phyloP scores from a whole-genome alignment of 2,329 filamentous ascomycete species.

The Fusarium sarcochroum region DNA sequence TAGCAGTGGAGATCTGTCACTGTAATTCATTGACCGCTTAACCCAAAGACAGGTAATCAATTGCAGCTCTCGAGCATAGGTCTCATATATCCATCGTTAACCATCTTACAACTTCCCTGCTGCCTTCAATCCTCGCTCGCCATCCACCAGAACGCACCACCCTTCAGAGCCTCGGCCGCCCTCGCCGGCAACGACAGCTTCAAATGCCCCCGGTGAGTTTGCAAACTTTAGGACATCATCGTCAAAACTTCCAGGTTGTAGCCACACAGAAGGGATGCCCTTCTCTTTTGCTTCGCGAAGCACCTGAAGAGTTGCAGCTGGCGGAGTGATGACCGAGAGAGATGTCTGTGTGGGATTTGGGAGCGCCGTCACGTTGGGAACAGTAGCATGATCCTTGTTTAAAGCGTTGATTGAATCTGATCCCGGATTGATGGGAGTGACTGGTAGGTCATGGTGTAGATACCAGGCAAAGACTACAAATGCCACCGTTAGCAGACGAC shows the following conservation, averaged over 20 bases:
- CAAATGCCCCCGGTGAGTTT: conserved; percentile 70
- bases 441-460: conserved; percentile 79
- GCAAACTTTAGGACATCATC: conserved; percentile 80
- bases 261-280: conserved; percentile 82
- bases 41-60: no score
- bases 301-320: conserved; percentile 79
- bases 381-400: conserved; percentile 71
- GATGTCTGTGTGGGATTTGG: conserved; percentile 77
- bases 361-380: conserved; percentile 76
- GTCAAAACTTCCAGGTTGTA: conserved; percentile 93
- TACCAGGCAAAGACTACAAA: conserved; percentile 90
- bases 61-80: no score
- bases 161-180: conserved; percentile 78
- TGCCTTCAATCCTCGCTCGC: conserved; percentile 73
- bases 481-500: conserved; percentile 5
- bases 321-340: conserved; percentile 90
- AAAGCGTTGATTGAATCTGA: conserved; percentile 73
- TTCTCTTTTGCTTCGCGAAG: conserved; percentile 82
- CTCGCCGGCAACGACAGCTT: conserved; percentile 76
- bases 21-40: no score
- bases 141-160: conserved; percentile 91
- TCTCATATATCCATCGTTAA: no score
- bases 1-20: no score
- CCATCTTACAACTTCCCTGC: conserved; percentile 65
- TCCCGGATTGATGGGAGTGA: conserved; percentile 86